phyloP scores from a whole-genome alignment of 2,329 filamentous ascomycete genomes.

The Pestalotiopsis sp. region DNA sequence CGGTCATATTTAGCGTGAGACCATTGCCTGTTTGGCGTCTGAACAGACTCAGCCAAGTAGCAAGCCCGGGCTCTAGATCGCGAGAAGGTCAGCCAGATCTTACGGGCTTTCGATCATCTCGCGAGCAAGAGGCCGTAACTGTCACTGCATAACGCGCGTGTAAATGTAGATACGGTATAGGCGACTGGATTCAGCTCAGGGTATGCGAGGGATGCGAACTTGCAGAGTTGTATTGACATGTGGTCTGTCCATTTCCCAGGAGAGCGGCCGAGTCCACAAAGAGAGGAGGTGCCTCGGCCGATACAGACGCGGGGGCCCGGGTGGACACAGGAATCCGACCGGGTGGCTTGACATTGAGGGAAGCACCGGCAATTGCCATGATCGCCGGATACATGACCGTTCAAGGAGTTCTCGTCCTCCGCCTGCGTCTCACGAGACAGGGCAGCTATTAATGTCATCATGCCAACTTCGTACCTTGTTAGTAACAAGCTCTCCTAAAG shows the following conservation, averaged over 20 bases:
- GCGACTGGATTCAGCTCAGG: too few species aligned
- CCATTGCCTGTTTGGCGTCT: not conserved
- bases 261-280: not conserved
- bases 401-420: too few species aligned
- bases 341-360: not conserved
- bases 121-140: not conserved
- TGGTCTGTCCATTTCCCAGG: not conserved
- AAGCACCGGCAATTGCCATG: not conserved
- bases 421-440: too few species aligned
- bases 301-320: not conserved
- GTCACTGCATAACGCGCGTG: not conserved
- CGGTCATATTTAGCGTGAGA: not conserved
- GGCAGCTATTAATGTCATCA: too few species aligned
- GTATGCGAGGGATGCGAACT: not conserved
- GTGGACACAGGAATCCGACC: not conserved
- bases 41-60: not conserved
- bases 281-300: not conserved
- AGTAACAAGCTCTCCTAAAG: too few species aligned
- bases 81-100: not conserved
- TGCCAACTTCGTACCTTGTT: too few species aligned
- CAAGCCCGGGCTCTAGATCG: not conserved
- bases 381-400: not conserved
- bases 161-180: too few species aligned
- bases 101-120: not conserved
- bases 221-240: not conserved